These are phyloP conservation scores for Fusarium sp. DNA, from an alignment of 2,329 filamentous ascomycete species.

Conservation along the genomic window DNA sequence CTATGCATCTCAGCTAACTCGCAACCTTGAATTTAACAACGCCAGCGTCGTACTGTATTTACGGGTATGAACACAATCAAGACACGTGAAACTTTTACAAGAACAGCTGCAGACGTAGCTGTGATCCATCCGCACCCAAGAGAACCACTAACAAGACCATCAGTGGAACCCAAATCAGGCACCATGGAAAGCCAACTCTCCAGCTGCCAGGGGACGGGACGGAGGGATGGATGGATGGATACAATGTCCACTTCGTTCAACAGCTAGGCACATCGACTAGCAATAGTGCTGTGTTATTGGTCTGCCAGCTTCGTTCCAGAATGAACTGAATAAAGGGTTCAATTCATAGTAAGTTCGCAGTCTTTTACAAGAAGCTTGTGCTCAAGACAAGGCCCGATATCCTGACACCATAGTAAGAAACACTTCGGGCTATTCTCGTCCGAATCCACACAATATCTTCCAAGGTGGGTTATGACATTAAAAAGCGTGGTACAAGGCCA, in stretches of 20 bases:
- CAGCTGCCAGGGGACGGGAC: conserved; percentile 24
- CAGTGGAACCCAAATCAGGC: conserved; percentile 38
- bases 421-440: conserved; percentile 12
- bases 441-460: conserved; percentile 4
- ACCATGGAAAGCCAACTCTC: conserved; percentile 33
- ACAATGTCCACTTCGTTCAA: conserved; percentile 30
- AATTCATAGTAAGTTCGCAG: neutral
- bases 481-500: conserved; percentile 24
- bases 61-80: conserved; percentile 15
- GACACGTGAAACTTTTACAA: conserved; percentile 18
- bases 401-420: neutral
- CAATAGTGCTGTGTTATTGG: conserved; percentile 11
- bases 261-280: conserved; percentile 25
- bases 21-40: neutral
- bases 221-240: conserved; percentile 10
- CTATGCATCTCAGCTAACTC: conserved; percentile 1
- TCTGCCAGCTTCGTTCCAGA: conserved; percentile 27
- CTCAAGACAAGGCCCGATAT: neutral
- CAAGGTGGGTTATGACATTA: conserved; percentile 15
- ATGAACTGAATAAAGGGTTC: conserved; percentile 10
- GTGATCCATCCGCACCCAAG: conserved; percentile 18
- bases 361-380: conserved; percentile 2
- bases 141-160: conserved; percentile 30
- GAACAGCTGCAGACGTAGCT: neutral
- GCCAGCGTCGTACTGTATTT: conserved; percentile 17